Evolutionary conservation across 768 basidiomycete genomes (phyloP).

Genomic region (Epithele typhae): DNA sequence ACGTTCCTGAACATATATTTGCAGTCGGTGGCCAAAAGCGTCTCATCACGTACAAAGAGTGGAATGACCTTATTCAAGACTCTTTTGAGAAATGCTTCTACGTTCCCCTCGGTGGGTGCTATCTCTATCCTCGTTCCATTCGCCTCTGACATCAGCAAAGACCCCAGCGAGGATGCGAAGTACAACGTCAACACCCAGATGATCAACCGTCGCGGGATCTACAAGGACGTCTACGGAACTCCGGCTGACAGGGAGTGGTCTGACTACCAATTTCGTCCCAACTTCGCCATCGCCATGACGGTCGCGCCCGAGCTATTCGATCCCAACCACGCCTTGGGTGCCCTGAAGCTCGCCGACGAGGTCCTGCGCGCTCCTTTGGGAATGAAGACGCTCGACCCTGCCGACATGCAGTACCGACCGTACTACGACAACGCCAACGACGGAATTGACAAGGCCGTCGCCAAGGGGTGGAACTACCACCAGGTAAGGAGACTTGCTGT

Average conservation of each 20-base stretch:
- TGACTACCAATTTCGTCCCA: constrained; percentile 92
- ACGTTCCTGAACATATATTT: background rate
- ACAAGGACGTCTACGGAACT: constrained; percentile 97
- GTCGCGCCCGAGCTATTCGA: constrained; percentile 96
- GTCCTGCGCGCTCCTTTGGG: constrained; percentile 85
- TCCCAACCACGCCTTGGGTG: constrained; percentile 69
- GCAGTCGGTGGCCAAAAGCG: constrained; percentile 66
- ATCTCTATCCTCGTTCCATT: background rate
- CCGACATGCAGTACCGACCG: constrained; percentile 85
- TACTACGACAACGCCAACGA: constrained; percentile 95
- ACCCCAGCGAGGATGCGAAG: constrained; percentile 62
- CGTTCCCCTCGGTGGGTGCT: constrained; percentile 66
- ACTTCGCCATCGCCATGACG: constrained; percentile 95
- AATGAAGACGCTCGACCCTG: constrained; percentile 93
- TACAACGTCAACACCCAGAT: constrained; percentile 68
- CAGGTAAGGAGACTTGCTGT: constrained; percentile 45
- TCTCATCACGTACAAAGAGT: constrained; percentile 84
- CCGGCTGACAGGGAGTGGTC: constrained; percentile 88
- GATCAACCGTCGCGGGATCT: constrained; percentile 89
- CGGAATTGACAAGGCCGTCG: constrained; percentile 72
- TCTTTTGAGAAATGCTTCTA: constrained; percentile 93
- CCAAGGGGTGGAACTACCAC: constrained; percentile 95
- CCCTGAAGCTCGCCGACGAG: constrained; percentile 76
- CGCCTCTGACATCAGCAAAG: constrained; percentile 31
- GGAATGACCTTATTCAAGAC: constrained; percentile 77